These are phyloP conservation scores for Zelopaecilomyces penicillatus DNA, from an alignment of 2,329 filamentous ascomycete species.

Conservation along the genomic window DNA sequence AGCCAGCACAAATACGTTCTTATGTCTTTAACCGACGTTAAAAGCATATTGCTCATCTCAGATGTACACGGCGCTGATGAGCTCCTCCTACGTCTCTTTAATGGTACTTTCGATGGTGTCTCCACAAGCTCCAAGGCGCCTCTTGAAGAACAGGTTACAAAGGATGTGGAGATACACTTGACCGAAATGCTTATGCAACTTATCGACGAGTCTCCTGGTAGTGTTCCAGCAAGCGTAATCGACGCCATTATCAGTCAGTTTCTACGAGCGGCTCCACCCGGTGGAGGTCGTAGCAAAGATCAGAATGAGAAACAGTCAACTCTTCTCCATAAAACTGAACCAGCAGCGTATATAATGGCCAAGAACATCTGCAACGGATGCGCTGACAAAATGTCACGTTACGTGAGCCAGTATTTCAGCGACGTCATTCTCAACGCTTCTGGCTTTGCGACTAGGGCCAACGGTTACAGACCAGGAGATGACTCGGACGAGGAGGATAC, in stretches of 20 bases:
- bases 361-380: conserved; percentile 86
- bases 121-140: conserved; percentile 67
- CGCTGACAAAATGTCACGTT: conserved; percentile 88
- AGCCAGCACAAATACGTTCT: conserved; percentile 88
- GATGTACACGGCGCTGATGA: conserved; percentile 78
- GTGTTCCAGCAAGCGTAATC: conserved; percentile 70
- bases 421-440: conserved; percentile 90
- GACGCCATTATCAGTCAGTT: conserved; percentile 96
- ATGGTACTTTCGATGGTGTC: conserved; percentile 83
- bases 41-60: conserved; percentile 85
- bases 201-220: conserved; percentile 71
- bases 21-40: conserved; percentile 80
- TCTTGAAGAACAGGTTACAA: conserved; percentile 74
- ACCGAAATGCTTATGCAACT: conserved; percentile 75
- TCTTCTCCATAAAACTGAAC: conserved; percentile 76
- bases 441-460: conserved; percentile 45
- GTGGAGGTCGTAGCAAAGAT: conserved; percentile 52
- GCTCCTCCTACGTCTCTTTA: conserved; percentile 75
- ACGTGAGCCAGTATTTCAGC: conserved; percentile 93
- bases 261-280: conserved; percentile 70
- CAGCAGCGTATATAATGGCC: conserved; percentile 91
- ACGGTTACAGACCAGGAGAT: conserved; percentile 50
- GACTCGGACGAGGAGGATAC: conserved; percentile 57
- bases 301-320: conserved; percentile 73
- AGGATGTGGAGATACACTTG: conserved; percentile 91